These are phyloP conservation scores for Amphicarpaea edgeworthii DNA, from an alignment of 306 rosid species.

Conservation along the genomic window DNA sequence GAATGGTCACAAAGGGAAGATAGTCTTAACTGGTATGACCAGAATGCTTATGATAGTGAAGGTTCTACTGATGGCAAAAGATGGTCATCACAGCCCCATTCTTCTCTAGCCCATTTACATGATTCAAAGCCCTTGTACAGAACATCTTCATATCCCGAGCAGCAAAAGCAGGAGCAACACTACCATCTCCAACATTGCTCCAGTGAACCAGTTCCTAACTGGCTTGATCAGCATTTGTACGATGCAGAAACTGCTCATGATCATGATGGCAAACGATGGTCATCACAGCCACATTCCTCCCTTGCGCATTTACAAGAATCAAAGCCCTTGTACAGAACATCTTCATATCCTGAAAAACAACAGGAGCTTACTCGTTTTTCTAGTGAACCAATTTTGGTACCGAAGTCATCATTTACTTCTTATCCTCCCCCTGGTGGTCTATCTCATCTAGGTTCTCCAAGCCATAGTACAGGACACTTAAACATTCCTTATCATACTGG, in stretches of 20 bases:
- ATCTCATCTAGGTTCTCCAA: slow-evolving; percentile 53
- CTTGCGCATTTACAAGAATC: slow-evolving; percentile 41
- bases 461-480: slow-evolving; percentile 52
- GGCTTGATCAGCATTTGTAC: slow-evolving; percentile 58
- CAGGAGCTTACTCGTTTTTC: slow-evolving; percentile 58
- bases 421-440: slow-evolving; percentile 68
- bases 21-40: slow-evolving; percentile 50
- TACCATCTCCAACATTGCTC: slow-evolving; percentile 61
- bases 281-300: slow-evolving; percentile 62
- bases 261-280: slow-evolving; percentile 58
- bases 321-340: slow-evolving; percentile 59
- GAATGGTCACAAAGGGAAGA: slow-evolving; percentile 66
- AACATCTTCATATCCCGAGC: slow-evolving; percentile 94
- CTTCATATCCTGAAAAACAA: slow-evolving; percentile 62
- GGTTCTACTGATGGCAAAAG: slow-evolving; percentile 46
- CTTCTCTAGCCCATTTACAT: slow-evolving; percentile 44
- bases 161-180: slow-evolving; percentile 56
- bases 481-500: slow-evolving; percentile 54
- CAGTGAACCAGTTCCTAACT: slow-evolving; percentile 72
- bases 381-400: slow-evolving; percentile 58
- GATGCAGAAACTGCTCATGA: slow-evolving; percentile 53
- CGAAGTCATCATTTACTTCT: slow-evolving; percentile 64
- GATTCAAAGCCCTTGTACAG: slow-evolving; percentile 76
- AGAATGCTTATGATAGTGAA: slow-evolving; percentile 53
- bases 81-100: slow-evolving; percentile 80